Evolutionary conservation across 2,329 filamentous ascomycete genomes (phyloP).

Genomic region (Podosphaera fusca): DNA sequence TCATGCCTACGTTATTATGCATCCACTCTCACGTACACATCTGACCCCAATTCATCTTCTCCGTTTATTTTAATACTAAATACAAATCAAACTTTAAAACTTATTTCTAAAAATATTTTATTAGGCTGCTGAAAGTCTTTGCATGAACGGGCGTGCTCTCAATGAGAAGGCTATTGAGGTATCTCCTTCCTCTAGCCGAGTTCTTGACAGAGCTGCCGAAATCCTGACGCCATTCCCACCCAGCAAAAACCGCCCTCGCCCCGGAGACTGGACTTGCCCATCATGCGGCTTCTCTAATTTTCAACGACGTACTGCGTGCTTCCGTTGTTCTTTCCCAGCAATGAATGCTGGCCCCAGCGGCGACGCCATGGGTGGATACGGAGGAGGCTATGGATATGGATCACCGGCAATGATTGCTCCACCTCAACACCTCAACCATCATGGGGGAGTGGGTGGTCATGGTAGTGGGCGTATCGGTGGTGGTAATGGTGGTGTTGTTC

Average conservation of each 20-base stretch:
- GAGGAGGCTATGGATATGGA: constrained; percentile 38
- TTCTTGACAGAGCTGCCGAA: constrained; percentile 83
- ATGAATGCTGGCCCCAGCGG: constrained; percentile 51
- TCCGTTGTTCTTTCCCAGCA: constrained; percentile 97
- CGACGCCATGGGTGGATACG: constrained; percentile 46
- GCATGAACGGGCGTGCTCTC: constrained; percentile 94
- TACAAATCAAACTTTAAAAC: not conserved
- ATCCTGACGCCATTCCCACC: constrained; percentile 94
- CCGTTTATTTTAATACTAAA: not conserved
- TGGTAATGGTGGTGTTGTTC: constrained; percentile 65
- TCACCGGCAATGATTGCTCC: constrained; percentile 64
- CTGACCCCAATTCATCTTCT: not conserved
- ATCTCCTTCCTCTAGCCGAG: constrained; percentile 87
- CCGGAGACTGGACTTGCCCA: constrained; percentile 96
- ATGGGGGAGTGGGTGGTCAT: constrained; percentile 28
- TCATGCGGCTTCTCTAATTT: constrained; percentile 99
- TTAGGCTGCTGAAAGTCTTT: constrained; percentile 86
- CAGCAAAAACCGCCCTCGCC: constrained; percentile 91
- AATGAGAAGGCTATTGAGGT: constrained; percentile 99
- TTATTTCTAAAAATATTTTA: constrained; percentile 4
- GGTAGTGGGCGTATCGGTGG: constrained; percentile 52
- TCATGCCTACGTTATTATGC: constrained; percentile 1
- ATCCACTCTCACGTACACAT: constrained; percentile 1
- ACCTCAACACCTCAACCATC: constrained; percentile 47
- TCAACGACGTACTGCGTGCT: constrained; percentile 92